These are phyloP conservation scores for Polychytrium aggregatum DNA, from an alignment of 192 early-diverging fungal species.

Conservation along the genomic window DNA sequence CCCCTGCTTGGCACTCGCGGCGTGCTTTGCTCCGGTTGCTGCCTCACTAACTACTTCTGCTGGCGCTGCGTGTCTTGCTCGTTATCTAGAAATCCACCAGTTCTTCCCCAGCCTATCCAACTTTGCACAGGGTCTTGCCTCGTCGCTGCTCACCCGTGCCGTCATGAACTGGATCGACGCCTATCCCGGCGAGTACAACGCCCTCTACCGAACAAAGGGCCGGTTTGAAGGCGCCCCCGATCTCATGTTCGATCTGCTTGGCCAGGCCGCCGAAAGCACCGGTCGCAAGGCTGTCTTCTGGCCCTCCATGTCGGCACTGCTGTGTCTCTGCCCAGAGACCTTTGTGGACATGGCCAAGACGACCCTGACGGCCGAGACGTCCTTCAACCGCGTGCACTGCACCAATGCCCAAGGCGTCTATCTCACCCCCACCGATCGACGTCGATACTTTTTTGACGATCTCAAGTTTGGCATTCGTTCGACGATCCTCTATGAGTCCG, in stretches of 20 bases:
- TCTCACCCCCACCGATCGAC: conserved; percentile 17
- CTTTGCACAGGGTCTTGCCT: conserved; percentile 59
- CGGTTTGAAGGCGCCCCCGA: conserved; percentile 48
- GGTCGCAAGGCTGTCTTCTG: conserved; percentile 63
- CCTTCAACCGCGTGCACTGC: conserved; percentile 1
- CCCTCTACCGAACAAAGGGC: conserved; percentile 47
- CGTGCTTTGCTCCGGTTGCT: not conserved
- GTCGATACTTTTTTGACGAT: conserved; percentile 18
- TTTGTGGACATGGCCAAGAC: conserved; percentile 39
- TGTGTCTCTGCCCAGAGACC: conserved; percentile 79
- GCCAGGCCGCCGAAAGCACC: conserved; percentile 45
- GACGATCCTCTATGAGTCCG: no score
- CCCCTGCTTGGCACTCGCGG: no score
- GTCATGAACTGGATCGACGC: conserved; percentile 93
- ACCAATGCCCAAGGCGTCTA: conserved; percentile 2
- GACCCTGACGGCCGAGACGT: conserved; percentile 3
- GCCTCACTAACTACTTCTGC: not conserved
- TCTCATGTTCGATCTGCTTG: conserved; percentile 62
- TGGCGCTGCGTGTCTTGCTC: conserved; percentile 1
- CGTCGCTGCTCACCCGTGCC: conserved; percentile 61
- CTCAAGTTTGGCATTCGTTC: no score
- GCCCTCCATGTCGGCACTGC: conserved; percentile 78
- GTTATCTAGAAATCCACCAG: conserved; percentile 15
- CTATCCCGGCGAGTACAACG: conserved; percentile 72
- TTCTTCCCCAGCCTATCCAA: conserved; percentile 19